phyloP scores from a whole-genome alignment of 2,329 filamentous ascomycete species.

The Venturia oleaginea region DNA sequence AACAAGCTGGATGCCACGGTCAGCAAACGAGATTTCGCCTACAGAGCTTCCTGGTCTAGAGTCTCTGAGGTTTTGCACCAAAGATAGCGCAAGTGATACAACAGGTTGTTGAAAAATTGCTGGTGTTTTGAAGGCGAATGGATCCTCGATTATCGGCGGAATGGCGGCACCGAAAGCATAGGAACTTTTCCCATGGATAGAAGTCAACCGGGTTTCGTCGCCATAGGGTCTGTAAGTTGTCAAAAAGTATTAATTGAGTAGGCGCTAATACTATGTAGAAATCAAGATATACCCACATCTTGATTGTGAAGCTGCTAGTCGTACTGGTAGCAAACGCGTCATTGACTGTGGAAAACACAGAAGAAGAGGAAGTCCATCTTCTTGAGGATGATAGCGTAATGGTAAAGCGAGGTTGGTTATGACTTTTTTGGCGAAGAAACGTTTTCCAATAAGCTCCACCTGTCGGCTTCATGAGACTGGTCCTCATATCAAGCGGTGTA shows the following conservation, averaged over 20 bases:
- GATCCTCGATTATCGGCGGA: background rate
- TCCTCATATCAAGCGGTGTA: background rate
- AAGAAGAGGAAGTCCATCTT: background rate
- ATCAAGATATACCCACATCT: background rate
- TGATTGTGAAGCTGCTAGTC: background rate
- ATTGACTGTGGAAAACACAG: background rate
- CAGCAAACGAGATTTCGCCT: background rate
- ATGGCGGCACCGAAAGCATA: background rate
- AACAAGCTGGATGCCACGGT: background rate
- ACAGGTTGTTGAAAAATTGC: background rate
- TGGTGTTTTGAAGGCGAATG: background rate
- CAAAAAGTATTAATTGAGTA: background rate
- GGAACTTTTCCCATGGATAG: background rate
- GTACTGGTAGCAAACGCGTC: background rate
- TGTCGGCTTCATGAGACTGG: background rate
- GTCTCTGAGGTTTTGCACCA: background rate
- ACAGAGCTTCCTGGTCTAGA: background rate
- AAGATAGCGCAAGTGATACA: background rate
- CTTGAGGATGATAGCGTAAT: background rate
- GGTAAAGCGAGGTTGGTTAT: background rate
- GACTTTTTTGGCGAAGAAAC: background rate
- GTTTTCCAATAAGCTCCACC: background rate
- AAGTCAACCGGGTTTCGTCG: background rate
- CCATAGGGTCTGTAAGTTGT: background rate
- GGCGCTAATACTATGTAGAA: background rate